Evolutionary conservation across 2,329 filamentous ascomycete genomes (phyloP), one percentile per base, ranked within the genome.

Genomic region (Hymenoscyphus scutula): DNA sequence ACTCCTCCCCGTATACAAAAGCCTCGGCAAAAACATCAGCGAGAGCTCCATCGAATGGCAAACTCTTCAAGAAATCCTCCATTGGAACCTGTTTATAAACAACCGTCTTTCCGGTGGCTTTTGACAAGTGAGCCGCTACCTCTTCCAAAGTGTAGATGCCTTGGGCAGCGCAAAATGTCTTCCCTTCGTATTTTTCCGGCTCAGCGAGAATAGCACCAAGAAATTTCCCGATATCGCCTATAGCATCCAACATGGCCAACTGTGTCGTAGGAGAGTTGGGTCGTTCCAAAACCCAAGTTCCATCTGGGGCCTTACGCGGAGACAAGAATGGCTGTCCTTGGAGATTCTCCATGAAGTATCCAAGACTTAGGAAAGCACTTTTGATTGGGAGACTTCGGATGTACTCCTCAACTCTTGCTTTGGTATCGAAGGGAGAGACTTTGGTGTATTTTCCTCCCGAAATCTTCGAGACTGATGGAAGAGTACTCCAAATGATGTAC

Each of bases 331-430:
- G 32, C 30, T 78, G 74, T n/a, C 68, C 53, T 1, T 62, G 53
- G 34, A 77, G 75, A 62, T 82, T 83, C 65, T 78, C 74, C 80
- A 83, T 82, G 61, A 81, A 84, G n/a, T 70, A 75, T 0, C 74
- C 80, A 0, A 79, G 77, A 1, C 75, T 72, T 60, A 79, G 76
- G 69, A 82, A 83, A 0, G 80, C 75, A 48, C 75, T 76, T 5
- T 77, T 76, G 7, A 83, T 73, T 0, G 75, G 75, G 1, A 80
- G 67, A 0, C 65, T 61, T 15, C 79, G 77, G 27, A 74, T 73
- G 3, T 71, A 72, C 23, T 72, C 66, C 58, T 78, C 76, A 6
- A 74, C 72, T 2, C 59, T 65, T 0, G 69, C 62, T 64, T 78
- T 78, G 54, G 73, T 74, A 23, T 53, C 23, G 53, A 67, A 79